A percentile compares a stretch with the other conserved stretches of the same genome.
These are phyloP conservation scores for Hyphopichia khmerensis DNA, from an alignment of 1,139 yeast species.

Conservation along the genomic window DNA sequence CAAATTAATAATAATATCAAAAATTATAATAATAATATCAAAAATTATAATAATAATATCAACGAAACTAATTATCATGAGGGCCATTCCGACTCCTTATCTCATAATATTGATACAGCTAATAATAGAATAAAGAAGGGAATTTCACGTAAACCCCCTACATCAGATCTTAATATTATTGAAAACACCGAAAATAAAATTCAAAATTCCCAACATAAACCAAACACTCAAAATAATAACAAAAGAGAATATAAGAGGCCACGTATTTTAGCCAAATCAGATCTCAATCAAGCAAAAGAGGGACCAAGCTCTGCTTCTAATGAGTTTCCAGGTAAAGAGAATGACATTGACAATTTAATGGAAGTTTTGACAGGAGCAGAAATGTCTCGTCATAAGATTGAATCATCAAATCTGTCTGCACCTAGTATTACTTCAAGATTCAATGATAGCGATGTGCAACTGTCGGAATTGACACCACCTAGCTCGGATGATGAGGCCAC, in stretches of 20 bases:
- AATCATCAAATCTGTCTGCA: neutral
- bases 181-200: neutral
- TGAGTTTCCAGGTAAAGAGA: neutral
- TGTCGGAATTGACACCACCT: neutral
- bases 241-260: neutral
- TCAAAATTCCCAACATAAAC: neutral
- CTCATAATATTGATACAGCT: too few relatives aligned
- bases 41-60: neutral
- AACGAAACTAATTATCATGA: too few relatives aligned
- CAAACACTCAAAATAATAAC: neutral
- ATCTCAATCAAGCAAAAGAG: neutral
- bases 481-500: neutral
- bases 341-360: neutral
- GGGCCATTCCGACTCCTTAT: too few relatives aligned
- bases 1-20: neutral
- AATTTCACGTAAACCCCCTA: neutral
- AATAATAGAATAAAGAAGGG: too few relatives aligned
- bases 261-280: too few relatives aligned
- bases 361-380: neutral
- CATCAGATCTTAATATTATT: neutral
- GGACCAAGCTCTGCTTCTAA: neutral
- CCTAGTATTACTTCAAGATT: neutral
- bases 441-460: neutral
- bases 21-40: neutral
- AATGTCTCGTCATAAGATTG: neutral